Conservation (phyloP, 164 flowering plant genomes). For the Chimonanthus praecox region DNA sequence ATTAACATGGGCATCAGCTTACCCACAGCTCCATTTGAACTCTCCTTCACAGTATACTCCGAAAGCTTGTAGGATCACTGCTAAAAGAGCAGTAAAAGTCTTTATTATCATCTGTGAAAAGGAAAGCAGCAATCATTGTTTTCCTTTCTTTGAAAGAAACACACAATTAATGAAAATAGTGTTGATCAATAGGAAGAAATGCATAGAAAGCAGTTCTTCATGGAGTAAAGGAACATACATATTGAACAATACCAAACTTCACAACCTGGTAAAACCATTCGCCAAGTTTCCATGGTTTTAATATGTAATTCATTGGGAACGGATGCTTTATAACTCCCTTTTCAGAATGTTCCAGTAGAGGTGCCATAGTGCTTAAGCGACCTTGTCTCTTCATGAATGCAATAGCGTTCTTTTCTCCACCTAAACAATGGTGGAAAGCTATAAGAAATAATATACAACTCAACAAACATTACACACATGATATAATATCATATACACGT, state of each 20-base stretch:
- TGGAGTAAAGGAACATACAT: constrained; percentile 51
- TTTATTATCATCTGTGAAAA: constrained; percentile 82
- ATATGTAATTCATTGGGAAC: constrained; percentile 76
- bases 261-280: constrained; percentile 85
- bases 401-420: constrained; percentile 86
- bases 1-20: constrained; percentile 20
- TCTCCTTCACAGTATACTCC: constrained; percentile 97
- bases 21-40: constrained; percentile 85
- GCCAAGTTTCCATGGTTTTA: constrained; percentile 90
- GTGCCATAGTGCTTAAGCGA: constrained; percentile 46
- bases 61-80: constrained; percentile 82
- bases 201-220: neutral
- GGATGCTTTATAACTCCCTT: constrained; percentile 74
- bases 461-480: neutral
- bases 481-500: neutral
- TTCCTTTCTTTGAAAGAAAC: neutral
- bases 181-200: neutral
- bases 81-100: constrained; percentile 58
- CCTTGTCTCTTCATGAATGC: constrained; percentile 87
- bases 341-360: constrained; percentile 61
- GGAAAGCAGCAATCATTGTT: neutral
- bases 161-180: constrained; percentile 7
- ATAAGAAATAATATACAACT: neutral
- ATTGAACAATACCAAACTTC: constrained; percentile 93
- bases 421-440: constrained; percentile 24